Evolutionary conservation across 106 monocot species (phyloP), one percentile per base, ranked within the genome.

Genomic region (Allium fistulosum): DNA sequence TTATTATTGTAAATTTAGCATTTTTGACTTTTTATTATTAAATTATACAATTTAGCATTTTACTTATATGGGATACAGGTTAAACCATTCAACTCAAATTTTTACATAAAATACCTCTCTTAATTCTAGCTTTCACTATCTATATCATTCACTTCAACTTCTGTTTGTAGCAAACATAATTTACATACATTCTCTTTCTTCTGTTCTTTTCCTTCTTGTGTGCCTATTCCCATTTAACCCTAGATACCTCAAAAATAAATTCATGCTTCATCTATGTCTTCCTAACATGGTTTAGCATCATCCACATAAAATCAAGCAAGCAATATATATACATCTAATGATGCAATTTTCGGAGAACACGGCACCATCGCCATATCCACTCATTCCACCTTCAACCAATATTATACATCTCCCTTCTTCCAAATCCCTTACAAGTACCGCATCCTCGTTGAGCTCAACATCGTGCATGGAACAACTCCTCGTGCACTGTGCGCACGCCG

Each of bases 381-480:
- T 64, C 52, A 51, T 62, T 17, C 22, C 15, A 68, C 64, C 46
- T 60, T 82, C 10, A 68, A 28, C 62, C 70, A 80, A 1, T 80
- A 80, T 61, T 66, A 75, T 68, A 69, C 59, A 61, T 60, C 62
- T 4, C 6, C 66, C 15, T 8, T 22, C 64, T 26, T 37, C 67
- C 14, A 16, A 71, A 58, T 62, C 74, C 53, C 61, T 74, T 53
- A 7, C 69, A 57, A 86, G 72, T 18, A 69, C 85, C 57, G 67
- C 76, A 4, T 74, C 75, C 47, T 68, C 64, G 79, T 65, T 86
- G 61, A 84, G 71, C 74, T 82, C 59, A 55, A 71, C 84, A 13
- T 53, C 77, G 66, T 88, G 81, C 83, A 92, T 90, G 85, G 97
- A 99, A 65, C 88, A 99, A 62, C 85, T 99, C 51, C 87, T 99